A percentile compares a stretch with the other conserved stretches of the same genome.
Evolutionary conservation across 2,329 filamentous ascomycete genomes (phyloP).

Genomic region (Anthostomella pinea): DNA sequence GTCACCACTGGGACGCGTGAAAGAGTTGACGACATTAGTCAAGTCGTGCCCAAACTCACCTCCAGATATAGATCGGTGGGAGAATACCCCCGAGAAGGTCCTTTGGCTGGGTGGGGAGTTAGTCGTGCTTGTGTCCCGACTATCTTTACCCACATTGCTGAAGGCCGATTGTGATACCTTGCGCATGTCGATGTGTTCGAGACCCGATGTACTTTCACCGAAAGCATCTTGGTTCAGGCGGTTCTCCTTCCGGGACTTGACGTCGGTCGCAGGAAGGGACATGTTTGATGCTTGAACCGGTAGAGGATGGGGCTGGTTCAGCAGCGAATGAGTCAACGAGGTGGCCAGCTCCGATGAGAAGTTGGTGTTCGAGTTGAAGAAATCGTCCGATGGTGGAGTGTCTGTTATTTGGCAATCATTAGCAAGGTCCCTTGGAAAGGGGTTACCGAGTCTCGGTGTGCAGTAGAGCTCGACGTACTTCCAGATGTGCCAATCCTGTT

Average conservation of each 20-base stretch:
- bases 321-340: slow-evolving; percentile 45
- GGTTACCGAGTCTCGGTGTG: no score
- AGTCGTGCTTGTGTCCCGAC: slow-evolving; percentile 21
- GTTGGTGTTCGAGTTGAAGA: slow-evolving; percentile 22
- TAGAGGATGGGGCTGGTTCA: slow-evolving; percentile 45
- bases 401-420: slow-evolving; percentile 16
- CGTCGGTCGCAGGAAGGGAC: slow-evolving; percentile 33
- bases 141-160: slow-evolving; percentile 26
- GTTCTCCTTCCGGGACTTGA: slow-evolving; percentile 46
- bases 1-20: slow-evolving; percentile 19
- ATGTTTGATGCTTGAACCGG: slow-evolving; percentile 32
- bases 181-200: slow-evolving; percentile 35
- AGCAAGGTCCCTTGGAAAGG: not conserved
- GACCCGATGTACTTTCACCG: slow-evolving; percentile 19
- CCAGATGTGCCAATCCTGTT: slow-evolving; percentile 23
- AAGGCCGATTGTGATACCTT: slow-evolving; percentile 41
- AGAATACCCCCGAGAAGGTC: slow-evolving; percentile 29
- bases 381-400: slow-evolving; percentile 25
- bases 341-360: slow-evolving; percentile 39
- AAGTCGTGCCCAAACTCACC: slow-evolving; percentile 32
- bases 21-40: slow-evolving; percentile 24
- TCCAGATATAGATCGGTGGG: slow-evolving; percentile 26
- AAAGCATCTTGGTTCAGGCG: slow-evolving; percentile 25
- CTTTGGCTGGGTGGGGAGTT: slow-evolving; percentile 30
- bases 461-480: slow-evolving; percentile 26